Evolutionary conservation across 2,329 filamentous ascomycete species (phyloP).

Genomic region (Penicillium sp.): DNA sequence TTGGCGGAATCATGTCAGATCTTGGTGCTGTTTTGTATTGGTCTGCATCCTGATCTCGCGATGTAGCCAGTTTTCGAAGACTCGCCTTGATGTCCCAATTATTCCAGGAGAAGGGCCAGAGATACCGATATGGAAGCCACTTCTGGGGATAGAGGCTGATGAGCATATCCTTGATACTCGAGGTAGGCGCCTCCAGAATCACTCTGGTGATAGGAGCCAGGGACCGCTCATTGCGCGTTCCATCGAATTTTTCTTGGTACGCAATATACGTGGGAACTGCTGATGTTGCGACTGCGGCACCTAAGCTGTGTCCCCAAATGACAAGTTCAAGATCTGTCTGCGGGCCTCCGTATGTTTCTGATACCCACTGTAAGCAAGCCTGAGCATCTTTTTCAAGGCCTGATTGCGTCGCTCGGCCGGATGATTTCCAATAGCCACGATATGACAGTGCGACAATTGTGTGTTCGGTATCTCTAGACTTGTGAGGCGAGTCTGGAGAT

Average conservation of each 20-base stretch:
- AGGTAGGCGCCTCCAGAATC: constrained; percentile 75
- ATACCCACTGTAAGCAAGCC: constrained; percentile 65
- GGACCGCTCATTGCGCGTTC: neutral
- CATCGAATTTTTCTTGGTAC: neutral
- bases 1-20: constrained; percentile 22
- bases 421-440: constrained; percentile 76
- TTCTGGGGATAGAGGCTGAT: constrained; percentile 72
- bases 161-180: constrained; percentile 70
- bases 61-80: constrained; percentile 40
- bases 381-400: constrained; percentile 70
- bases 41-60: constrained; percentile 11
- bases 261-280: constrained; percentile 52
- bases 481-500: neutral
- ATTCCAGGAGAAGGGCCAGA: constrained; percentile 72
- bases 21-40: neutral
- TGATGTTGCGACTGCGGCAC: constrained; percentile 69
- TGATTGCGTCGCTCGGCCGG: constrained; percentile 67
- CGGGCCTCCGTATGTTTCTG: constrained; percentile 37
- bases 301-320: constrained; percentile 78
- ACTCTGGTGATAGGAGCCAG: constrained; percentile 47
- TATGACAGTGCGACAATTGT: constrained; percentile 56
- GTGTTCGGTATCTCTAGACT: constrained; percentile 21
- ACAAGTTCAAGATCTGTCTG: constrained; percentile 46
- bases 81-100: constrained; percentile 52
- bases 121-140: constrained; percentile 75